These are phyloP conservation scores for Pseudogymnoascus sp. DNA, from an alignment of 2,329 filamentous ascomycete genomes.

Conservation along the genomic window DNA sequence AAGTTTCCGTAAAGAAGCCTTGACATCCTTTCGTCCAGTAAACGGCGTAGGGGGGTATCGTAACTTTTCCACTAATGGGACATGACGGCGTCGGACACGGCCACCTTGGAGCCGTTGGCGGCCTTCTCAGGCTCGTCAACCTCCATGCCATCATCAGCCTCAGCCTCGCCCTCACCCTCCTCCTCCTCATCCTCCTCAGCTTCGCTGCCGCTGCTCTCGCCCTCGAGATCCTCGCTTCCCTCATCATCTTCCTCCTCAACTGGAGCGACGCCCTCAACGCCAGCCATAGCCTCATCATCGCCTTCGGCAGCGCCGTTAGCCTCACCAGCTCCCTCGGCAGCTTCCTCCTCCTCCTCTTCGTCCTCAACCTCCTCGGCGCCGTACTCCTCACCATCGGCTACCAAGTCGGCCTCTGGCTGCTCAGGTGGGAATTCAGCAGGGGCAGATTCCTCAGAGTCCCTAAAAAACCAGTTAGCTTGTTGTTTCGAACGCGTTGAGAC, in stretches of 20 bases:
- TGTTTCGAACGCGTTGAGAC: neutral
- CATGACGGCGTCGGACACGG: slow-evolving; percentile 24
- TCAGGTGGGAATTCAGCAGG: slow-evolving; percentile 94
- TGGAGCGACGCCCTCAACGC: slow-evolving; percentile 46
- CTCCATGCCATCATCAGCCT: slow-evolving; percentile 38
- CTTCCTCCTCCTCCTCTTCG: slow-evolving; percentile 55
- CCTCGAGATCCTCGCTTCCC: slow-evolving; percentile 70
- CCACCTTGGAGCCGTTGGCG: slow-evolving; percentile 15
- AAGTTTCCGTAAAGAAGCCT: neutral
- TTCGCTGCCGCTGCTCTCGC: slow-evolving; percentile 64
- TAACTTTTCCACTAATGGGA: slow-evolving; percentile 18
- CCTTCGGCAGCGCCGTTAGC: slow-evolving; percentile 36
- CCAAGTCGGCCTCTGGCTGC: slow-evolving; percentile 86
- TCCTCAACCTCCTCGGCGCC: slow-evolving; percentile 82
- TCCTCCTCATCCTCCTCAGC: slow-evolving; percentile 58
- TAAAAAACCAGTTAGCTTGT: slow-evolving; percentile 30
- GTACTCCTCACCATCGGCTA: slow-evolving; percentile 79
- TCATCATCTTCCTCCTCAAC: slow-evolving; percentile 58
- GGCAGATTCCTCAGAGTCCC: slow-evolving; percentile 96
- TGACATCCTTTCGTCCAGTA: neutral
- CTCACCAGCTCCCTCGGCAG: slow-evolving; percentile 42
- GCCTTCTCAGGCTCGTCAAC: slow-evolving; percentile 34
- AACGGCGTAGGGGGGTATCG: neutral
- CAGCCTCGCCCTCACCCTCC: slow-evolving; percentile 35
- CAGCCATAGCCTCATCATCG: slow-evolving; percentile 70